phyloP scores from a whole-genome alignment of 768 basidiomycete genomes.

The Russula griseocarnosa region DNA sequence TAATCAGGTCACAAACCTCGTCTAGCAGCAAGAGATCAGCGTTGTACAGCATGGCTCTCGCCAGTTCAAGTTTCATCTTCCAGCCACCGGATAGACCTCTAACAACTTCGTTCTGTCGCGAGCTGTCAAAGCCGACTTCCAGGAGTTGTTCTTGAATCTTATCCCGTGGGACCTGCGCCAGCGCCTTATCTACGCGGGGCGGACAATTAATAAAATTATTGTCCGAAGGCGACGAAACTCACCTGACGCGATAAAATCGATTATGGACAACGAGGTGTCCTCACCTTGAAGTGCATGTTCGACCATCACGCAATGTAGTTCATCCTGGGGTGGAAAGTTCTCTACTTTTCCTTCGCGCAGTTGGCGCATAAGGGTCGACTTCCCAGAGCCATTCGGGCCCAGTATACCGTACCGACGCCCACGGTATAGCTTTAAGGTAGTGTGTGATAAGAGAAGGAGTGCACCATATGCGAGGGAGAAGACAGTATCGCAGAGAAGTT shows the following conservation, averaged over 20 bases:
- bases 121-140: conserved; percentile 90
- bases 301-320: conserved; percentile 91
- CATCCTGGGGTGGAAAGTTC: conserved; percentile 86
- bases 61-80: conserved; percentile 99
- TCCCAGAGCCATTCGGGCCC: conserved; percentile 94
- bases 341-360: conserved; percentile 93
- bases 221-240: conserved; percentile 29
- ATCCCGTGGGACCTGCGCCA: conserved; percentile 56
- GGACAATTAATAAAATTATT: background rate
- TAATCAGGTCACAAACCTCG: conserved; percentile 49
- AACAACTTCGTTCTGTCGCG: conserved; percentile 77
- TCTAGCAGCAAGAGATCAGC: conserved; percentile 82
- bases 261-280: conserved; percentile 73
- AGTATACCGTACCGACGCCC: conserved; percentile 94
- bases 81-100: conserved; percentile 93
- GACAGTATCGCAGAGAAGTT: conserved; percentile 85
- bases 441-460: conserved; percentile 90
- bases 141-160: conserved; percentile 75
- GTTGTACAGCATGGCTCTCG: conserved; percentile 94
- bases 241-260: conserved; percentile 90
- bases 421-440: conserved; percentile 80
- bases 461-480: conserved; percentile 97
- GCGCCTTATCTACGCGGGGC: conserved; percentile 54
- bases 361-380: conserved; percentile 94
- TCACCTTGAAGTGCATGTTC: conserved; percentile 96